Conservation (phyloP, 345 rosid species). For the Acer negundo region DNA sequence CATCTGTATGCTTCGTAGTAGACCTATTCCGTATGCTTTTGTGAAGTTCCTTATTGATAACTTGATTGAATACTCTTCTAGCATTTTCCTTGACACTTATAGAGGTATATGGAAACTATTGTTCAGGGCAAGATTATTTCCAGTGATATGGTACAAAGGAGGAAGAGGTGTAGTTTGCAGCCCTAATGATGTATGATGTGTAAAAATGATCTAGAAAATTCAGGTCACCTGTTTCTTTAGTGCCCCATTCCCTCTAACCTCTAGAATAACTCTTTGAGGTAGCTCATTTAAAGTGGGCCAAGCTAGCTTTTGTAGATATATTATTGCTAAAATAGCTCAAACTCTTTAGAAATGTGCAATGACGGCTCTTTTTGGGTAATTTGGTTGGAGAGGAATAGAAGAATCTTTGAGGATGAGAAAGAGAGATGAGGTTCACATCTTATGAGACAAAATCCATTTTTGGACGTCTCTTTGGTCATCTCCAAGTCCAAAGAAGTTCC, state of each 20-base stretch:
- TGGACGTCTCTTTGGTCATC: not conserved
- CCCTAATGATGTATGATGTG: not conserved
- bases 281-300: not conserved
- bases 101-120: not conserved
- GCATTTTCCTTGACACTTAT: not conserved
- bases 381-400: not conserved
- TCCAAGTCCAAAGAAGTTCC: not conserved
- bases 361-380: not conserved
- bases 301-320: not conserved
- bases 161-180: not conserved
- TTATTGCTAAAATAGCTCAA: not conserved
- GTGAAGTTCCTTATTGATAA: not conserved
- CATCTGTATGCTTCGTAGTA: not conserved
- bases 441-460: not conserved
- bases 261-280: not conserved
- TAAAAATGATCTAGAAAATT: not conserved
- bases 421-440: not conserved
- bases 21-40: not conserved
- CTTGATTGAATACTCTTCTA: not conserved
- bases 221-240: not conserved
- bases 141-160: not conserved
- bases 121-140: not conserved
- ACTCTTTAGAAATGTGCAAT: not conserved
- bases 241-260: not conserved
- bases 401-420: not conserved